phyloP scores from a whole-genome alignment of 2,329 filamentous ascomycete species.

The Colletotrichum tofieldiae region DNA sequence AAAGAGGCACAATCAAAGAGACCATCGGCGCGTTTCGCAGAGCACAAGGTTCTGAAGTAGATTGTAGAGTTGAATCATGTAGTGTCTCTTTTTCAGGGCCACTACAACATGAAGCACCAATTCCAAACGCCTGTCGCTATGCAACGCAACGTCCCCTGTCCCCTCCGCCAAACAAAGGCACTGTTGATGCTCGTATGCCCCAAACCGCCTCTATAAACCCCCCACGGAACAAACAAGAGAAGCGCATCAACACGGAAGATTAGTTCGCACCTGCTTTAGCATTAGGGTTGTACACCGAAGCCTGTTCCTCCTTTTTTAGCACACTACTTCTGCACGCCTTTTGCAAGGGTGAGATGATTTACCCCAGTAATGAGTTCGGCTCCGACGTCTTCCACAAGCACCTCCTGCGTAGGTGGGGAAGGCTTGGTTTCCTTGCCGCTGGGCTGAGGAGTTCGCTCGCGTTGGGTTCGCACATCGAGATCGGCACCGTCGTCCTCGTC shows the following conservation, averaged over 20 bases:
- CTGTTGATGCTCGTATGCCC: constrained; percentile 12
- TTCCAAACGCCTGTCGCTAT: constrained; percentile 42
- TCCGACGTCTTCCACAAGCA: constrained; percentile 61
- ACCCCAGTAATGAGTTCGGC: constrained; percentile 75
- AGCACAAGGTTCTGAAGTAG: too few relatives aligned
- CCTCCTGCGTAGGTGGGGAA: constrained; percentile 43
- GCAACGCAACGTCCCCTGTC: constrained; percentile 17
- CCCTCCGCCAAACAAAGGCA: not conserved
- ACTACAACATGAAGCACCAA: constrained; percentile 21
- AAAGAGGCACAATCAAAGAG: not conserved
- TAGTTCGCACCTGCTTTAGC: constrained; percentile 36
- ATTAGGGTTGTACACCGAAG: constrained; percentile 42
- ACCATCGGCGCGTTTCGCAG: not conserved
- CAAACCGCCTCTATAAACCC: constrained; percentile 10
- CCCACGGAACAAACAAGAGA: constrained; percentile 20
- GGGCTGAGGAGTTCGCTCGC: constrained; percentile 39
- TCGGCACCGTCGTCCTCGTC: constrained; percentile 61
- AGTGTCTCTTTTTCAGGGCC: not conserved
- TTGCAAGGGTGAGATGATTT: constrained; percentile 66
- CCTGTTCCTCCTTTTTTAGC: constrained; percentile 43
- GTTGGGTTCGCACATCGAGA: constrained; percentile 31
- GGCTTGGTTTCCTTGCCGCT: constrained; percentile 30
- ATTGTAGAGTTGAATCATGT: not conserved
- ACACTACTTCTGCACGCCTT: constrained; percentile 50
- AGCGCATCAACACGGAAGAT: constrained; percentile 29